Conservation (phyloP, 208 protist genomes). For the Leishmania tropica region DNA sequence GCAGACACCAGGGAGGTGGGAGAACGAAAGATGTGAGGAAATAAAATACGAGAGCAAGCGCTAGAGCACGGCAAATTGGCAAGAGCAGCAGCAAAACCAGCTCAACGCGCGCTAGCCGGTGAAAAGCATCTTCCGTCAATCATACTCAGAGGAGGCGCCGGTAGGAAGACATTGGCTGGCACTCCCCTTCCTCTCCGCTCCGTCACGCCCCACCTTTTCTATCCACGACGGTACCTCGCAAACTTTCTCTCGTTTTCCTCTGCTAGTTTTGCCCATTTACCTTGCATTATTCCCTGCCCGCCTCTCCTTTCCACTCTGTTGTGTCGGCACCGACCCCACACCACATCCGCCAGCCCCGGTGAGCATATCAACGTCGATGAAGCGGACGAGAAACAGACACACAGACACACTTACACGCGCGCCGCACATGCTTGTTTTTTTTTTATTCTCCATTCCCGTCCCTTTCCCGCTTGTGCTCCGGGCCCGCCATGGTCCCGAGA, state of each 20-base stretch:
- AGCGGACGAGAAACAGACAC: neutral
- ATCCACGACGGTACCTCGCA: neutral
- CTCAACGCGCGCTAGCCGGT: neutral
- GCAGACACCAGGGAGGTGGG: neutral
- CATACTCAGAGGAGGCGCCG: neutral
- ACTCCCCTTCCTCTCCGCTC: neutral
- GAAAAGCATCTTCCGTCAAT: neutral
- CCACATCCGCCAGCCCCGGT: neutral
- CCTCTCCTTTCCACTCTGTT: neutral
- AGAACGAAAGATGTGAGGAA: neutral
- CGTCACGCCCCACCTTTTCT: neutral
- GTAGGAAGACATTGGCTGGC: neutral
- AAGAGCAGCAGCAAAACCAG: neutral
- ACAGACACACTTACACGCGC: neutral
- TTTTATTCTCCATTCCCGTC: too few relatives aligned
- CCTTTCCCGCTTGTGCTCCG: too few relatives aligned
- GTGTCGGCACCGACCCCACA: neutral
- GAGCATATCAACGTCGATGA: neutral
- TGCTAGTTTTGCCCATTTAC: neutral
- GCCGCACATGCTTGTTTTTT: too few relatives aligned
- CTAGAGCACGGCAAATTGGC: neutral
- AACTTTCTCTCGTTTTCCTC: neutral
- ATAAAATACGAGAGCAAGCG: neutral
- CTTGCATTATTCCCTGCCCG: neutral
- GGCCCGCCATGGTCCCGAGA: too few relatives aligned